A percentile compares a stretch with the other conserved stretches of the same genome.
These are phyloP conservation scores for Auricularia cornea DNA, from an alignment of 768 basidiomycete species.

Conservation along the genomic window DNA sequence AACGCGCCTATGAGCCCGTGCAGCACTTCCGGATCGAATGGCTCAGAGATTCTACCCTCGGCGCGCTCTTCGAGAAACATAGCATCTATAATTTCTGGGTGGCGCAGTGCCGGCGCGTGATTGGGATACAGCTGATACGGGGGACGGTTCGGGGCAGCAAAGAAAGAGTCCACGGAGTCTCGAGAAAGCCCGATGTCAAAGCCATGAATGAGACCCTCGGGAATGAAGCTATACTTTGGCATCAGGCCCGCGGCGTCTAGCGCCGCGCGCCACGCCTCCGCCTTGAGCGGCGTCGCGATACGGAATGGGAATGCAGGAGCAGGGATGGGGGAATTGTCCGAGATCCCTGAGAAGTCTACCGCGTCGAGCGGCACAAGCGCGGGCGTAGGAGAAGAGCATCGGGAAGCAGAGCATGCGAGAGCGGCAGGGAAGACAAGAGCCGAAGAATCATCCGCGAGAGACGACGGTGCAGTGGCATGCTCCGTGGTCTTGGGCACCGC, in stretches of 20 bases:
- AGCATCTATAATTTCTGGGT: background rate
- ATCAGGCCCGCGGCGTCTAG: background rate
- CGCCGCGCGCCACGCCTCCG: background rate
- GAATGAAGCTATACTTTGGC: background rate
- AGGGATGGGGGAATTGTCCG: no score
- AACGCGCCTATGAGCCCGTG: constrained; percentile 24
- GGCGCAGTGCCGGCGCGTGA: background rate
- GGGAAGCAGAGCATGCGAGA: constrained; percentile 11
- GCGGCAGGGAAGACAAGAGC: background rate
- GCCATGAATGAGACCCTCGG: background rate
- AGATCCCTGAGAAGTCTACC: no score
- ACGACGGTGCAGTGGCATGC: background rate
- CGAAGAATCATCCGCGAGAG: background rate
- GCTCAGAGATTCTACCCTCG: background rate
- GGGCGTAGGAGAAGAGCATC: background rate
- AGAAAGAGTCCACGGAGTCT: background rate
- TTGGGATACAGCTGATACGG: background rate
- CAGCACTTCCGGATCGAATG: constrained; percentile 10
- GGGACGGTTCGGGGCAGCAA: background rate
- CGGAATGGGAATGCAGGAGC: background rate
- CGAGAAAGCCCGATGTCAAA: background rate
- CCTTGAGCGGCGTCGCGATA: background rate
- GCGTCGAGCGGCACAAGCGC: no score
- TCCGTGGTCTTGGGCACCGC: background rate
- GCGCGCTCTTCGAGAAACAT: background rate